A percentile compares a stretch with the other conserved stretches of the same genome.
phyloP scores from a whole-genome alignment of 2,329 filamentous ascomycete species.

The Phyllosticta capitalensis region DNA sequence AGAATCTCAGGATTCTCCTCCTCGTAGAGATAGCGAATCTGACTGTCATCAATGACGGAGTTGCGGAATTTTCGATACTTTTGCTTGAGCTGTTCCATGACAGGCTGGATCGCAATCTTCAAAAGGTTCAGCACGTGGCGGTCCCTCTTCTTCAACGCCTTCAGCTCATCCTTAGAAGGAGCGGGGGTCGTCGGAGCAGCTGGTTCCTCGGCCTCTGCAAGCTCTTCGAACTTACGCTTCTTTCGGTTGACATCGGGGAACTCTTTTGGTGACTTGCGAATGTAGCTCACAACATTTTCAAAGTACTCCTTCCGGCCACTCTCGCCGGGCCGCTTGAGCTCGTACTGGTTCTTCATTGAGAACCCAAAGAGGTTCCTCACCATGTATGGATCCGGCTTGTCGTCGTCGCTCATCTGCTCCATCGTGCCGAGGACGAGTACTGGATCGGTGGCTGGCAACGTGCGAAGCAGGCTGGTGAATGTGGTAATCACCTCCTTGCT shows the following conservation, averaged over 20 bases:
- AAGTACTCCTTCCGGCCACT: slow-evolving; percentile 75
- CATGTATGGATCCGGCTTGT: slow-evolving; percentile 48
- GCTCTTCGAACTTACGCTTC: slow-evolving; percentile 67
- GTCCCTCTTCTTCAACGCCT: slow-evolving; percentile 71
- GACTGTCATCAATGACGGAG: slow-evolving; percentile 57
- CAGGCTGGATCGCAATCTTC: slow-evolving; percentile 81
- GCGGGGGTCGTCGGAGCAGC: slow-evolving; percentile 45
- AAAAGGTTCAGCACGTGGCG: slow-evolving; percentile 74
- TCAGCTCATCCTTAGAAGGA: slow-evolving; percentile 66
- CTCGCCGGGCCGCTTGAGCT: slow-evolving; percentile 56
- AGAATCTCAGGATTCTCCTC: slow-evolving; percentile 66
- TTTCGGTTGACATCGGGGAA: slow-evolving; percentile 84
- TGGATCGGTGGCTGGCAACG: slow-evolving; percentile 81
- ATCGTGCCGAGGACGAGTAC: slow-evolving; percentile 80
- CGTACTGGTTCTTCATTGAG: slow-evolving; percentile 66
- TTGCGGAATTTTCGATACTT: slow-evolving; percentile 84
- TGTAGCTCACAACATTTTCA: slow-evolving; percentile 59
- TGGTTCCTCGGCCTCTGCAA: slow-evolving; percentile 61
- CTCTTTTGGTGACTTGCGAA: slow-evolving; percentile 69
- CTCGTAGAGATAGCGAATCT: slow-evolving; percentile 73
- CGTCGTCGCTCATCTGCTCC: slow-evolving; percentile 55
- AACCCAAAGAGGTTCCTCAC: slow-evolving; percentile 76
- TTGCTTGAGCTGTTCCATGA: slow-evolving; percentile 93
- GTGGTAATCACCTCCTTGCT: slow-evolving; percentile 59
- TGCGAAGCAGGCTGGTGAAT: slow-evolving; percentile 71